Conservation (phyloP, 2,329 filamentous ascomycete species). For the Coniochaeta prunicola region DNA sequence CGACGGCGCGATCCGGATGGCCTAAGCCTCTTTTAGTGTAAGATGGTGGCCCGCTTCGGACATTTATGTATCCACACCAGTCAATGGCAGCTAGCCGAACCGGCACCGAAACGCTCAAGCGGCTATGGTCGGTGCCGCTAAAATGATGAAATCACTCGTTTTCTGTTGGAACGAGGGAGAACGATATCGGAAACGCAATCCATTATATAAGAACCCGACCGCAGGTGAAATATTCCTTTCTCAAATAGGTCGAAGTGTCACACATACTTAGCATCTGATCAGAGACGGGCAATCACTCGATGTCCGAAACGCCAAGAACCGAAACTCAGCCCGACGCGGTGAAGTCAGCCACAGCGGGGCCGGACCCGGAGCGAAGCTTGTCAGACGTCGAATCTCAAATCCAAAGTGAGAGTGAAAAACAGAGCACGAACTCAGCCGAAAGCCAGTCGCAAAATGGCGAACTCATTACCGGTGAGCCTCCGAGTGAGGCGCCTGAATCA, state of each 20-base stretch:
- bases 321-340: background rate
- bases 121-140: background rate
- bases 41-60: too few relatives aligned
- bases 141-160: background rate
- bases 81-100: background rate
- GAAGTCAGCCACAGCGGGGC: background rate
- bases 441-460: background rate
- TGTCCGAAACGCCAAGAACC: background rate
- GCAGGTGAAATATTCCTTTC: background rate
- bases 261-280: background rate
- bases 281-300: background rate
- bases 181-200: background rate
- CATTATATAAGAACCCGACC: background rate
- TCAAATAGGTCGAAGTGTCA: background rate
- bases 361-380: background rate
- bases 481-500: constrained; percentile 7
- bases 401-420: background rate
- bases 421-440: background rate
- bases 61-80: too few relatives aligned
- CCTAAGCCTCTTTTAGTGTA: too few relatives aligned
- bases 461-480: constrained; percentile 8
- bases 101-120: background rate
- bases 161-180: background rate
- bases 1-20: too few relatives aligned
- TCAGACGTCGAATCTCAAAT: background rate